Conservation (phyloP, 2,329 filamentous ascomycete genomes). For the Trichoderma sp. region DNA sequence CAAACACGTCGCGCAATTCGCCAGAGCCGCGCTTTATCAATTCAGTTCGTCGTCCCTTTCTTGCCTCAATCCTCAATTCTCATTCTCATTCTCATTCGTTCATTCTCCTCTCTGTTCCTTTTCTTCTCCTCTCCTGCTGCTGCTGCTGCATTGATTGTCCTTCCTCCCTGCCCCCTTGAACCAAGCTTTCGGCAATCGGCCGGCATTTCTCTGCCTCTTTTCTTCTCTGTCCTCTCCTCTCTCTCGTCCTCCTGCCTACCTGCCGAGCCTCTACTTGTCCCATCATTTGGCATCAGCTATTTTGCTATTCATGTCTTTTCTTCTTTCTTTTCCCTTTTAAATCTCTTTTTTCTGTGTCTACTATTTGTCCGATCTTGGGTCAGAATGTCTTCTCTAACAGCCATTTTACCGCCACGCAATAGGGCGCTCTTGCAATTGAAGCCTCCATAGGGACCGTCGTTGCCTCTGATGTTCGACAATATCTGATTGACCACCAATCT, state of each 20-base stretch:
- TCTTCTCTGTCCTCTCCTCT: background rate
- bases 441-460: background rate
- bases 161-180: conserved; percentile 12
- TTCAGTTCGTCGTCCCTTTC: conserved; percentile 37
- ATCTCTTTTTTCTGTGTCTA: conserved; percentile 24
- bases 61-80: conserved; percentile 19
- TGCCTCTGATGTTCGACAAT: conserved; percentile 9
- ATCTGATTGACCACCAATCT: conserved; percentile 1
- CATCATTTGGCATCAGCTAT: background rate
- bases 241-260: conserved; percentile 6
- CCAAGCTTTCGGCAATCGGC: conserved; percentile 18
- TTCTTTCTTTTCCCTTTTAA: conserved; percentile 25
- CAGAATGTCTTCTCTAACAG: conserved; percentile 58
- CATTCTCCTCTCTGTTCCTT: conserved; percentile 10
- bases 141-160: background rate
- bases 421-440: conserved; percentile 40
- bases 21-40: conserved; percentile 34
- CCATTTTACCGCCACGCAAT: conserved; percentile 54
- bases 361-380: conserved; percentile 32
- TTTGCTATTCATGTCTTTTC: conserved; percentile 29
- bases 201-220: conserved; percentile 20
- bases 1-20: conserved; percentile 29
- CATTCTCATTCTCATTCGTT: conserved; percentile 25
- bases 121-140: conserved; percentile 10
- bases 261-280: conserved; percentile 2